Evolutionary conservation across 257 asterid genomes (phyloP), one percentile per base, ranked within the genome.

Genomic region (Gentiana macrophylla): DNA sequence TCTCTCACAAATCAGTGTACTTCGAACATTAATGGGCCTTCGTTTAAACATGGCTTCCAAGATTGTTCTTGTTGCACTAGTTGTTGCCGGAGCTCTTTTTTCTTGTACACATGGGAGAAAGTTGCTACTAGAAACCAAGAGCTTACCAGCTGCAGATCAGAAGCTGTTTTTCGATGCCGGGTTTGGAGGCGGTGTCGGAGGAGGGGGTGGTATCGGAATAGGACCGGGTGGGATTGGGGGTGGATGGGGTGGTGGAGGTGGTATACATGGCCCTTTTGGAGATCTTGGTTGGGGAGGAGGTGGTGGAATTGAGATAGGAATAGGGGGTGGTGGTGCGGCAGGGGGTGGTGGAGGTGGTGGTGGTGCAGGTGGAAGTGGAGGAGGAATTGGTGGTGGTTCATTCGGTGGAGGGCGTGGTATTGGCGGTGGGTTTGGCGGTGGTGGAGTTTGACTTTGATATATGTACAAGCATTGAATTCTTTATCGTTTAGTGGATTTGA

Each of bases 391-490:
- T 24, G 24, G 24, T 24, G 24, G 24, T 24, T 24, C 24, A 24
- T 24, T 24, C 24, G 24, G 24, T 24, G 24, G 24, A 24, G 24
- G 24, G 24, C 24, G 24, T 24, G 24, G 24, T 24, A 24, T 24
- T 24, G 24, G 24, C 24, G 24, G 24, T 24, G 24, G 24, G 24
- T 24, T 24, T 24, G 24, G 24, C 24, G 24, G 24, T 24, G 24
- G 24, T 24, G 24, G 24, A 24, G 24, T 24, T 24, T 24, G 24
- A 24, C 24, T 24, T 24, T 24, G 24, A 24, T 24, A 24, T 24
- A 24, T 24, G 1, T 24, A 24, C 24, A 0, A 0, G 24, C 1
- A 0, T 24, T 24, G 24, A 24, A 24, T 86, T 35, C 89, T 93
- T 2, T 93, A 24, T 24, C 24, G 24, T 24, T 24, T 24, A 24